A percentile compares a stretch with the other conserved stretches of the same genome.
These are phyloP conservation scores for Phaeotremella fagi DNA, from an alignment of 768 basidiomycete genomes.

Conservation along the genomic window DNA sequence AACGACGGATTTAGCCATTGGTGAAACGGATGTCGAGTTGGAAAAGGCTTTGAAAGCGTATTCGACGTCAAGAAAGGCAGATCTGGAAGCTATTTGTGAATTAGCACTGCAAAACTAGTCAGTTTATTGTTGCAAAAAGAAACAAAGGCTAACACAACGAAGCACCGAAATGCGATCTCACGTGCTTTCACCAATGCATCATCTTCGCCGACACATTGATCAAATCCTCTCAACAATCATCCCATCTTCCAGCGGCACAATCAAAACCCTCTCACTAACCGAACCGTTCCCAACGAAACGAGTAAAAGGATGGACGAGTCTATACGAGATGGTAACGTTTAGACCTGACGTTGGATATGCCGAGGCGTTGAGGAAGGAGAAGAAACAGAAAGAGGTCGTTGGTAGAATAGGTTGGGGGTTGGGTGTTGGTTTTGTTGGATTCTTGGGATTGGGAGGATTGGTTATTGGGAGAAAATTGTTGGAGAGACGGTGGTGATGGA, in stretches of 20 bases:
- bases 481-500: neutral
- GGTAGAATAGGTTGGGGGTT: conserved; percentile 14
- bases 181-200: conserved; percentile 74
- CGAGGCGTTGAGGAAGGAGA: conserved; percentile 66
- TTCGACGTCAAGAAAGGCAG: conserved; percentile 74
- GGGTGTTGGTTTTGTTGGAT: conserved; percentile 5
- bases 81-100: conserved; percentile 83
- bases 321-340: conserved; percentile 98
- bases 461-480: neutral
- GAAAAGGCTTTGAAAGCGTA: conserved; percentile 69
- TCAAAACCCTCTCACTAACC: conserved; percentile 8
- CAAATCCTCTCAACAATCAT: conserved; percentile 52
- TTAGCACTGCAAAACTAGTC: conserved; percentile 97
- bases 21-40: conserved; percentile 48
- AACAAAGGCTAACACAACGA: conserved; percentile 7
- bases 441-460: conserved; percentile 5
- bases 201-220: conserved; percentile 74
- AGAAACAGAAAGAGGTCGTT: conserved; percentile 64
- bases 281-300: conserved; percentile 59
- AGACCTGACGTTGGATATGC: conserved; percentile 90
- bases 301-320: conserved; percentile 77
- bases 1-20: conserved; percentile 41
- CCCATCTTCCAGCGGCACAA: conserved; percentile 17
- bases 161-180: conserved; percentile 93
- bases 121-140: no score